These are phyloP conservation scores for Pelargonium cotyledonis DNA, from an alignment of 441 rosid genomes.

Conservation along the genomic window DNA sequence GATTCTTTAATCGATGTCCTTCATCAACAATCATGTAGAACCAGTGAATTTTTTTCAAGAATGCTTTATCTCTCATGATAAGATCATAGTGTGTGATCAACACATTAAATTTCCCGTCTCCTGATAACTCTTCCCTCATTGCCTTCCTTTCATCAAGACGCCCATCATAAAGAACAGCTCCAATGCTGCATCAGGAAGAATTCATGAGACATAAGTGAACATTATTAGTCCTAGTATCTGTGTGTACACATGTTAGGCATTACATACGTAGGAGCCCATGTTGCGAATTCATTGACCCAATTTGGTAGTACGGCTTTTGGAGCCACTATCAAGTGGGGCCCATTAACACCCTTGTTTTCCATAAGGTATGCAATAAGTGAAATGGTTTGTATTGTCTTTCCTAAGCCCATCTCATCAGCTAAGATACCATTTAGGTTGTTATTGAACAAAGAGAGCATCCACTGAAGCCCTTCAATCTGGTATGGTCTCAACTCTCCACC, in stretches of 20 bases:
- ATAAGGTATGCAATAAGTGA: conserved; percentile 85
- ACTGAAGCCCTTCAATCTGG: conserved; percentile 98
- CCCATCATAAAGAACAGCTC: conserved; percentile 95
- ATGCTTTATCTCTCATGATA: conserved; percentile 91
- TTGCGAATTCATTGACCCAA: conserved; percentile 89
- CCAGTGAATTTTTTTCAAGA: conserved; percentile 89
- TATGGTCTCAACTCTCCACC: conserved; percentile 94
- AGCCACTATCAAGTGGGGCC: conserved; percentile 97
- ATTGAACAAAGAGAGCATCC: conserved; percentile 98
- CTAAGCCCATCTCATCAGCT: conserved; percentile 99
- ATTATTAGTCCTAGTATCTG: conserved; percentile 8
- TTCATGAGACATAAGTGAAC: conserved; percentile 20
- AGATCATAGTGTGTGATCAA: conserved; percentile 94
- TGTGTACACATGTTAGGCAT: neutral
- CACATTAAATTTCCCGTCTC: conserved; percentile 67
- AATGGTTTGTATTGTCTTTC: conserved; percentile 97
- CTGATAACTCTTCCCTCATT: conserved; percentile 62
- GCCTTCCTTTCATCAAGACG: conserved; percentile 88
- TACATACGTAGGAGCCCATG: conserved; percentile 86
- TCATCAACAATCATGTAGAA: conserved; percentile 93
- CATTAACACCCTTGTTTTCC: conserved; percentile 77
- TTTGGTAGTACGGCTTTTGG: conserved; percentile 99
- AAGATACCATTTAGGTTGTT: conserved; percentile 97
- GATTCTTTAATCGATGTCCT: conserved; percentile 98
- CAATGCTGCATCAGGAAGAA: conserved; percentile 54